Base-by-base conservation (phyloP, 2,329 filamentous ascomycete genomes). In the Orbilia brochopaga region DNA sequence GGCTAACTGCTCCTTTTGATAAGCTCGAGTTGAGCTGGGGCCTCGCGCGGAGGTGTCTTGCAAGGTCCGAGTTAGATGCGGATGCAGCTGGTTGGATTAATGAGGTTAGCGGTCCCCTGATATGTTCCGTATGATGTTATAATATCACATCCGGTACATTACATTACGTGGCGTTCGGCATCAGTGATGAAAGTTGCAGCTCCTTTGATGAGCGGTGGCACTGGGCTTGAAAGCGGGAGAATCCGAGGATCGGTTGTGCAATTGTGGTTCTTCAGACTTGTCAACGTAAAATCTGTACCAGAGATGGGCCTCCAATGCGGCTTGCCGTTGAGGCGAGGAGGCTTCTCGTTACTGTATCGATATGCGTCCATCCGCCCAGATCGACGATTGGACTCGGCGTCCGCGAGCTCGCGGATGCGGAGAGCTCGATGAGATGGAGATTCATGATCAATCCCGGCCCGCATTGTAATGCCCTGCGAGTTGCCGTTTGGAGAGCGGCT, bases 271-370 rank as follows among this genome's bases (percentile, higher is more conserved):
- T 8, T 51, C 56, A 44, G 54, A 52, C 53, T 69, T 69, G 37
- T 69, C 64, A 69, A 58, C 3, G 27, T 32, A 32, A 32, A 3
- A n/a, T n/a, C n/a, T n/a, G 57, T 62, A 61, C 64, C 35, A 54
- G 46, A 54, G 19, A 57, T 23, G 32, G 65, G 57, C 48, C 57
- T 63, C 37, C 46, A 62, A 53, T 61, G 51, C 64, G 51, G 27
- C 44, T 44, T n/a, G 52, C 64, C 64, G 65, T 21, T 53, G 46
- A 15, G 30, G 58, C 50, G 65, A 69, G 65, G 65, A 62, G 65
- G 55, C 23, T 61, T 67, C 60, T 67, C 11, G 37, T 42, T 15
- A 42, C 37, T 15, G n/a, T 42, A 42, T 17, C 37, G 37, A 42
- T 42, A 42, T 15, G n/a, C 37, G 37, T 32, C 8, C 13, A 42